Conservation (phyloP, 1,139 yeast genomes). For the Geotrichum restrictum region DNA sequence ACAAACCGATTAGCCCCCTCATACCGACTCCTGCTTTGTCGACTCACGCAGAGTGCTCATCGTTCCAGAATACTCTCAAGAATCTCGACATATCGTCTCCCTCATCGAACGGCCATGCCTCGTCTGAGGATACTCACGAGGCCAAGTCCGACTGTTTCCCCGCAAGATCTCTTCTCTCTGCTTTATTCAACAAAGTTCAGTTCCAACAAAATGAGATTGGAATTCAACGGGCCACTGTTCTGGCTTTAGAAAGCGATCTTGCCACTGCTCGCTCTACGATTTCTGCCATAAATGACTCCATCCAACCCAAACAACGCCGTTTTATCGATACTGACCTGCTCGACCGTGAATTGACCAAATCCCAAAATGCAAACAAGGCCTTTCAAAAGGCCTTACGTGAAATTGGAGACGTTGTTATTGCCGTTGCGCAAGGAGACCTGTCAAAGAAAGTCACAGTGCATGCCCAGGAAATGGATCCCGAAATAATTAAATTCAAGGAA, state of each 20-base stretch:
- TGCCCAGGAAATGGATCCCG: constrained; percentile 67
- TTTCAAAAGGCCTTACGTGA: constrained; percentile 73
- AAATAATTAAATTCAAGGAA: constrained; percentile 67
- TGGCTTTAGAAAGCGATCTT: constrained; percentile 39
- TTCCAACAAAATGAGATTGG: constrained; percentile 41
- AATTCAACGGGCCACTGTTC: constrained; percentile 38
- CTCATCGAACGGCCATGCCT: not conserved
- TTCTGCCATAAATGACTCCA: constrained; percentile 37
- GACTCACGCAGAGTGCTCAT: constrained; percentile 3
- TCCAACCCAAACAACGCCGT: constrained; percentile 37
- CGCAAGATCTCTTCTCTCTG: constrained; percentile 17
- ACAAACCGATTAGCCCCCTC: not conserved
- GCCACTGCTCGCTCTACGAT: constrained; percentile 39
- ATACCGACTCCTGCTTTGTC: constrained; percentile 4
- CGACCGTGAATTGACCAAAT: constrained; percentile 47
- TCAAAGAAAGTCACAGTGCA: constrained; percentile 72
- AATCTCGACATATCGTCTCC: not conserved
- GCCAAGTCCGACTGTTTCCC: constrained; percentile 3
- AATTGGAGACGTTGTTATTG: constrained; percentile 75
- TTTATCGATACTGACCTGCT: constrained; percentile 37
- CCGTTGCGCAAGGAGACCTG: constrained; percentile 82
- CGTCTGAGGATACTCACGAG: not conserved
- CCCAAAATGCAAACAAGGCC: constrained; percentile 65
- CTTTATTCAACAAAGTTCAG: constrained; percentile 37
- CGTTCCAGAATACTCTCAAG: not conserved